Conservation (phyloP, 768 basidiomycete species). For the Pleurotus sapidus region DNA sequence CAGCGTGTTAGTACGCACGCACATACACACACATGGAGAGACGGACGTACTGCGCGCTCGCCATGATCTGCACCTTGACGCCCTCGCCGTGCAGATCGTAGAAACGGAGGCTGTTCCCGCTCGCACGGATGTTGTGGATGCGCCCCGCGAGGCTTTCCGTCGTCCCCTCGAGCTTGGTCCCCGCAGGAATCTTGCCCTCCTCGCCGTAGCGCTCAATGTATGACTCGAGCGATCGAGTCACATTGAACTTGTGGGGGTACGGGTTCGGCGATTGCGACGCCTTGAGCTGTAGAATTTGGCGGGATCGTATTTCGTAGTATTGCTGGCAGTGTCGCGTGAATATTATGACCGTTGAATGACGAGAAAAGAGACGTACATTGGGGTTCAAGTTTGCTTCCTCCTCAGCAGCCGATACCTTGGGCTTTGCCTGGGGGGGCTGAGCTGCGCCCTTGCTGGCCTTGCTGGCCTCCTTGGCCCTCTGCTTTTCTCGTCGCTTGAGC, state of each 20-base stretch:
- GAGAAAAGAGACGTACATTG: slow-evolving; percentile 58
- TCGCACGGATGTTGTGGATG: slow-evolving; percentile 85
- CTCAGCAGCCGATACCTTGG: slow-evolving; percentile 37
- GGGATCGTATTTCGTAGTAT: no score
- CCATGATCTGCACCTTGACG: slow-evolving; percentile 92
- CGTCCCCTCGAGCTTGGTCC: slow-evolving; percentile 57
- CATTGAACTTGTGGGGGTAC: no score
- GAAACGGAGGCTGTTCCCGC: slow-evolving; percentile 83
- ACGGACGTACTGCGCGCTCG: slow-evolving; percentile 68
- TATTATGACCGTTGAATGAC: not conserved
- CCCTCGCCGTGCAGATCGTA: slow-evolving; percentile 96
- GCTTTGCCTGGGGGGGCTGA: slow-evolving; percentile 35
- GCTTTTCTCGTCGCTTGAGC: slow-evolving; percentile 91
- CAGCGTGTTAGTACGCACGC: no score
- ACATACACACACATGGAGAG: no score
- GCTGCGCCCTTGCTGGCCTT: slow-evolving; percentile 53
- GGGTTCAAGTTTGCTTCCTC: slow-evolving; percentile 88
- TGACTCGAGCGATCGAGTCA: no score
- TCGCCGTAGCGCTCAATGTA: slow-evolving; percentile 74
- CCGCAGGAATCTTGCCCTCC: slow-evolving; percentile 68
- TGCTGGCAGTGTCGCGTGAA: no score
- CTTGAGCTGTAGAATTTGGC: no score
- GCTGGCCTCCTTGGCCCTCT: slow-evolving; percentile 76
- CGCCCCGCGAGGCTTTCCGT: slow-evolving; percentile 81
- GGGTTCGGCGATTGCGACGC: no score